Evolutionary conservation across 345 rosid species (phyloP), one percentile per base, ranked within the genome.

Genomic region (Eucalyptus fibrosa): DNA sequence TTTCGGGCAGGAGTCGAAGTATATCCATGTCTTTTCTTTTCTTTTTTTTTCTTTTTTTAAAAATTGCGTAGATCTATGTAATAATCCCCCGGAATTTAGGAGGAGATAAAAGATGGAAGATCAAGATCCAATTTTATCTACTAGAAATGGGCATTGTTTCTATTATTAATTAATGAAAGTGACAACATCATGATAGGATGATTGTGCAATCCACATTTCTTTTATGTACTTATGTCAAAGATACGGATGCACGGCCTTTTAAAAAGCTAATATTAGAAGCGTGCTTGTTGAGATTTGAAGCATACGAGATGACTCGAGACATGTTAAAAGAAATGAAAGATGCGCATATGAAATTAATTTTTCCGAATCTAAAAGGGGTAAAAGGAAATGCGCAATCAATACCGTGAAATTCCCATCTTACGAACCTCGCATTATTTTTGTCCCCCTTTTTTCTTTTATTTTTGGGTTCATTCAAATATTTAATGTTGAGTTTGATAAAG

Each of bases 211-310:
- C 9, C 47, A 2, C 9, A 23, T 21, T 40, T 40, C 16, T 6
- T 21, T 21, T 5, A 53, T 13, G 9, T 23, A 7, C 5, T 10
- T 40, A 12, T 3, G 8, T 21, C 15, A 1, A 4, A 40, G 16
- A 21, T 8, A 21, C 28, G 16, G 13, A 11, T 0, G 3, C 9
- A 37, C 0, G 1, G 1, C 83, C 45, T 11, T 21, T 77, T 44
- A 19, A 4, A 3, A 40, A 77, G 1, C 9, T 21, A 37, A 77
- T 37, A 77, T 77, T 40, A 77, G 3, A 5, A 77, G 9, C 7
- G 8, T 7, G 47, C 9, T 21, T 2, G 28, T 37, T 9, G 7
- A 37, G 8, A 21, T 72, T 0, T 7, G 0, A 37, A 37, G 44
- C 16, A 3, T 6, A 5, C 4, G 15, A 37, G 9, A 6, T 6